Evolutionary conservation across 306 rosid genomes (phyloP).

Genomic region (cucumber (Cucumis sativus)): DNA sequence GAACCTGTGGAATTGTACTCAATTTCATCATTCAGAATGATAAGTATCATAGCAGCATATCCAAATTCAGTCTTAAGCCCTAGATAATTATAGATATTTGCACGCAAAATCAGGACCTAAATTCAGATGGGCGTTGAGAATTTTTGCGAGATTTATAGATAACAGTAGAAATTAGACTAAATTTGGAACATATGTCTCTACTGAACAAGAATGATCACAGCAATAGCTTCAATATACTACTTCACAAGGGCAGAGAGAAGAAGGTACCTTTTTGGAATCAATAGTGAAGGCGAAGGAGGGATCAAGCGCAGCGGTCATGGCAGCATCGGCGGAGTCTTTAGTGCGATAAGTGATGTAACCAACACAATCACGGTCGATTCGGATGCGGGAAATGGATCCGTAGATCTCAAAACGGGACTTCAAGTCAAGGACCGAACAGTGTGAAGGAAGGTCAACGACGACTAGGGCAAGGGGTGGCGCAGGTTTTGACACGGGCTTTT

Average conservation of each 20-base stretch:
- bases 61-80: background rate
- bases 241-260: background rate
- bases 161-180: background rate
- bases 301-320: slow-evolving; percentile 60
- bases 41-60: background rate
- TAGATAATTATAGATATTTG: background rate
- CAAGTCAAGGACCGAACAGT: slow-evolving; percentile 83
- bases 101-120: background rate
- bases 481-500: slow-evolving; percentile 32
- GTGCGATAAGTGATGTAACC: slow-evolving; percentile 55
- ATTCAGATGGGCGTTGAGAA: background rate
- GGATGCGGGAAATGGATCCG: slow-evolving; percentile 80
- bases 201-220: background rate
- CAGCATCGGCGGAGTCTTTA: slow-evolving; percentile 64
- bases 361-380: slow-evolving; percentile 67
- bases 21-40: background rate
- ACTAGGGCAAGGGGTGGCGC: slow-evolving; percentile 72
- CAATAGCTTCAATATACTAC: background rate
- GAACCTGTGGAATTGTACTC: slow-evolving; percentile 31
- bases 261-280: slow-evolving; percentile 48
- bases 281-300: slow-evolving; percentile 61
- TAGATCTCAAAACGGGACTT: slow-evolving; percentile 93
- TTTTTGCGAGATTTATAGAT: background rate
- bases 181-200: background rate
- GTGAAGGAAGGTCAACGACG: slow-evolving; percentile 48